Percentiles rank a stretch among this genome's conserved stretches.
These are phyloP conservation scores for Penstemon eatonii DNA, from an alignment of 257 asterid genomes.

Conservation along the genomic window DNA sequence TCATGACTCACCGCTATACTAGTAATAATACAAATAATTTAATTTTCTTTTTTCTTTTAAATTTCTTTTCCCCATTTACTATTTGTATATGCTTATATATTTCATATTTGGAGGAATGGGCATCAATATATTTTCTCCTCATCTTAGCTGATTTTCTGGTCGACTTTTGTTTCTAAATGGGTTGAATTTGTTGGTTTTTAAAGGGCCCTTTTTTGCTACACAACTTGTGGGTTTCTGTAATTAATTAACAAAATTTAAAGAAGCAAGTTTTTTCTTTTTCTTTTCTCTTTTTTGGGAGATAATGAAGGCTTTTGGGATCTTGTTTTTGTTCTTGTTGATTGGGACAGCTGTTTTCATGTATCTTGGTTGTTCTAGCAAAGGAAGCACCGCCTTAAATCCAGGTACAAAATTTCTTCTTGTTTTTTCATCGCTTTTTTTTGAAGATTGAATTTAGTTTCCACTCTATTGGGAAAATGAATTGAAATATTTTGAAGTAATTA, in stretches of 20 bases:
- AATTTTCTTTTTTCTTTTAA: slow-evolving; percentile 3
- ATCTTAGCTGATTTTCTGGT: slow-evolving; percentile 46
- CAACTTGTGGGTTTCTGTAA: neutral
- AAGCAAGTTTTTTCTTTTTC: neutral
- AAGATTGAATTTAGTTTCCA: neutral
- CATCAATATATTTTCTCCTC: slow-evolving; percentile 29
- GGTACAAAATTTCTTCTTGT: slow-evolving; percentile 28
- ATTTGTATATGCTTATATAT: neutral
- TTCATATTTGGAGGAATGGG: slow-evolving; percentile 34
- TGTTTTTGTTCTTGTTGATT: slow-evolving; percentile 42
- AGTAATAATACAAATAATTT: neutral
- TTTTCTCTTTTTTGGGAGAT: slow-evolving; percentile 7
- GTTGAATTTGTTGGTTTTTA: slow-evolving; percentile 25
- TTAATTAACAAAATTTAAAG: neutral
- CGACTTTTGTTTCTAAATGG: slow-evolving; percentile 30
- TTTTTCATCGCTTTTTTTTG: neutral
- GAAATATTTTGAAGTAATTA: neutral
- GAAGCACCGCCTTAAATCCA: slow-evolving; percentile 28
- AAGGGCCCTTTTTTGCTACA: slow-evolving; percentile 4
- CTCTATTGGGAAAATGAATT: neutral
- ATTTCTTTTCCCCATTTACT: neutral
- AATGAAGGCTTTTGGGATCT: slow-evolving; percentile 55
- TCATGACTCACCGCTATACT: slow-evolving; percentile 25
- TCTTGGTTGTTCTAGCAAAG: slow-evolving; percentile 35
- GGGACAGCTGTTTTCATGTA: slow-evolving; percentile 33